phyloP scores from a whole-genome alignment of 2,329 filamentous ascomycete genomes.

The Fonsecaea erecta region DNA sequence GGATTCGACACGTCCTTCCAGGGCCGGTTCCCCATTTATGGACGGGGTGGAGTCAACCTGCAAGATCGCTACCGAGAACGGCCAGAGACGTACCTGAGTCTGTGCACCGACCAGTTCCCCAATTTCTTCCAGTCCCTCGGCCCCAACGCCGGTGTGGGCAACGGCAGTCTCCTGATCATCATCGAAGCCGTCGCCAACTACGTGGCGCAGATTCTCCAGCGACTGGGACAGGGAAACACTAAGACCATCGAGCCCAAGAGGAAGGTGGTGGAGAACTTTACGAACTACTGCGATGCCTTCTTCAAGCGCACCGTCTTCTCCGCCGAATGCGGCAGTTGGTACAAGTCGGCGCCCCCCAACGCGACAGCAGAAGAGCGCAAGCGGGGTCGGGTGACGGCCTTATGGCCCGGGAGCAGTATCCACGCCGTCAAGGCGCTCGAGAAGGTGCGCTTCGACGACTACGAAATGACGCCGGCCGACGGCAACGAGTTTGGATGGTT shows the following conservation, averaged over 20 bases:
- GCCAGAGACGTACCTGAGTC: slow-evolving; percentile 45
- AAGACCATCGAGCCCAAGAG: slow-evolving; percentile 50
- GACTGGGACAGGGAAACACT: slow-evolving; percentile 55
- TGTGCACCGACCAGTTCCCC: slow-evolving; percentile 43
- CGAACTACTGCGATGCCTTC: slow-evolving; percentile 53
- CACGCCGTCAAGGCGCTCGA: slow-evolving; percentile 44
- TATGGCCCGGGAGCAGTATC: slow-evolving; percentile 50
- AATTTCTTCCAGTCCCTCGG: slow-evolving; percentile 45
- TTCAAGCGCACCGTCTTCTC: slow-evolving; percentile 45
- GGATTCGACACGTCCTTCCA: slow-evolving; percentile 47
- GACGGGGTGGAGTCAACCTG: slow-evolving; percentile 38
- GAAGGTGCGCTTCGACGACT: slow-evolving; percentile 54
- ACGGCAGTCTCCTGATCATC: slow-evolving; percentile 38
- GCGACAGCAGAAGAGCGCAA: slow-evolving; percentile 37
- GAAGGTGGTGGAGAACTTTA: slow-evolving; percentile 55
- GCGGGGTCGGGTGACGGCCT: slow-evolving; percentile 49
- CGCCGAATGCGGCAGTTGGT: slow-evolving; percentile 57
- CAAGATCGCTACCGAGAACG: slow-evolving; percentile 39
- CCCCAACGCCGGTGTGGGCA: slow-evolving; percentile 42
- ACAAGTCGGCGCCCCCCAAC: slow-evolving; percentile 48
- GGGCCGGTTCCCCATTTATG: slow-evolving; percentile 45
- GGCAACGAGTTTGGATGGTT: slow-evolving; percentile 55
- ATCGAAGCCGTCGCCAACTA: slow-evolving; percentile 34
- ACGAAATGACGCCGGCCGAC: slow-evolving; percentile 50
- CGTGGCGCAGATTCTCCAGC: slow-evolving; percentile 55